Evolutionary conservation across 805 yeast species (phyloP), one percentile per base, ranked within the genome.

Genomic region (Tetrapisispora fleetii): DNA sequence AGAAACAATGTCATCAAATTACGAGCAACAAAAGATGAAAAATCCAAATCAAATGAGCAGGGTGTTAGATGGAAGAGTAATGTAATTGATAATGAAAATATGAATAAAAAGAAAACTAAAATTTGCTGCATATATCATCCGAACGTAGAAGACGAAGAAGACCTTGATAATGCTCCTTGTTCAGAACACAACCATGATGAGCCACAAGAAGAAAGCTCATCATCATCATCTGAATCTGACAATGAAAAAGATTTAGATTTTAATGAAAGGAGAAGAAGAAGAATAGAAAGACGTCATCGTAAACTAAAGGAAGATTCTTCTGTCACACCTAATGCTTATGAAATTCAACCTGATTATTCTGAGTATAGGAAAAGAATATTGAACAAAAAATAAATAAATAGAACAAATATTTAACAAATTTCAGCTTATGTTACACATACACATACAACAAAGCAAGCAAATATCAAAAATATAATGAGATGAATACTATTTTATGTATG

Each of bases 121-220:
- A 83, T 85, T n/a, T 86, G 95, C 58, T 85, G 95, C 55, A 85
- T 86, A 10, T 85, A 79, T 71, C 84, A 90, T 71, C 93, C 96
- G 49, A 81, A 85, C 46, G 69, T 72, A 21, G 76, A 74, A 47
- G 76, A 75, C 54, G 82, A 80, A 38, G 85, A 78, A 35, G 72
- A 52, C 60, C 81, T 79, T 37, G 85, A 78, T 35, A 72, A 52
- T 60, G 69, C 58, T 16, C 47, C 48, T 33, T 57, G 53, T 16
- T 53, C 58, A 4, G 52, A 54, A 28, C 57, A 54, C 50, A 54
- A 50, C n/a, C 54, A 58, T 46, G 47, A 45, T 30, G 45, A 19
- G 19, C 8, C 35, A 4, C 21, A 35, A 10, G 27, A 17, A 9
- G 38, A 37, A 37, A 22, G 21, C n/a, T 30, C 42, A n/a, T 40